Evolutionary conservation across 2,329 filamentous ascomycete genomes (phyloP).

Genomic region (Xylariomycetidae sp.): DNA sequence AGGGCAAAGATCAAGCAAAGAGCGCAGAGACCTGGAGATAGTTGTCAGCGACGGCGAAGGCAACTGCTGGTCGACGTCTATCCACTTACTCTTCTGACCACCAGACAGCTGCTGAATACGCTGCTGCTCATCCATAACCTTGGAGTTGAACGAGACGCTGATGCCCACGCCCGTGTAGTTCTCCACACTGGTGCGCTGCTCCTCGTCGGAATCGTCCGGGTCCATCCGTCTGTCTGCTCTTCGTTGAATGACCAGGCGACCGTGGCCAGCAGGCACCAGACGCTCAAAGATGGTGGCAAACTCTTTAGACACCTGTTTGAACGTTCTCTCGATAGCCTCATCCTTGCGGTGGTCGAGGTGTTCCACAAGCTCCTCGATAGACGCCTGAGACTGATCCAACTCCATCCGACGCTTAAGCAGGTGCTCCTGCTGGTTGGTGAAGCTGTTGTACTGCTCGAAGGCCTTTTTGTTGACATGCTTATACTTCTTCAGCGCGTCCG

Average conservation of each 20-base stretch:
- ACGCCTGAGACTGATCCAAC: slow-evolving; percentile 76
- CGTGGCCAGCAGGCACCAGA: slow-evolving; percentile 88
- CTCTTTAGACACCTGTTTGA: slow-evolving; percentile 93
- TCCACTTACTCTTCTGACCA: slow-evolving; percentile 83
- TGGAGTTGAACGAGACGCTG: slow-evolving; percentile 96
- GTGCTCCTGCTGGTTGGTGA: slow-evolving; percentile 85
- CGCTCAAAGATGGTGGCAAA: slow-evolving; percentile 92
- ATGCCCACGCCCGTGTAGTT: slow-evolving; percentile 97
- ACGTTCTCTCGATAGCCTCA: slow-evolving; percentile 95
- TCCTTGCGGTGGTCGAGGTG: slow-evolving; percentile 94
- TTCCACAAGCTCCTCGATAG: slow-evolving; percentile 87
- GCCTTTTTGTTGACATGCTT: slow-evolving; percentile 99
- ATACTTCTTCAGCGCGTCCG: slow-evolving; percentile 91
- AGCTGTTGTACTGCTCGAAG: slow-evolving; percentile 97
- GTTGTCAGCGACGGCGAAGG: slow-evolving; percentile 6
- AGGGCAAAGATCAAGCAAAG: slow-evolving; percentile 99
- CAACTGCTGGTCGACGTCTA: slow-evolving; percentile 5
- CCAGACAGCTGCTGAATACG: slow-evolving; percentile 95
- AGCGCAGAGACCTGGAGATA: slow-evolving; percentile 70
- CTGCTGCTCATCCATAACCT: slow-evolving; percentile 91
- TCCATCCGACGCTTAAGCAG: slow-evolving; percentile 80
- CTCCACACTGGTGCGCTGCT: slow-evolving; percentile 68
- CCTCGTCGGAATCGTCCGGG: slow-evolving; percentile 62
- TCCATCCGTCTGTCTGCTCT: slow-evolving; percentile 68
- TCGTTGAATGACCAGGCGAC: slow-evolving; percentile 86